phyloP scores from a whole-genome alignment of 495 filamentous ascomycete species.

The Parachaetomium inaequale region DNA sequence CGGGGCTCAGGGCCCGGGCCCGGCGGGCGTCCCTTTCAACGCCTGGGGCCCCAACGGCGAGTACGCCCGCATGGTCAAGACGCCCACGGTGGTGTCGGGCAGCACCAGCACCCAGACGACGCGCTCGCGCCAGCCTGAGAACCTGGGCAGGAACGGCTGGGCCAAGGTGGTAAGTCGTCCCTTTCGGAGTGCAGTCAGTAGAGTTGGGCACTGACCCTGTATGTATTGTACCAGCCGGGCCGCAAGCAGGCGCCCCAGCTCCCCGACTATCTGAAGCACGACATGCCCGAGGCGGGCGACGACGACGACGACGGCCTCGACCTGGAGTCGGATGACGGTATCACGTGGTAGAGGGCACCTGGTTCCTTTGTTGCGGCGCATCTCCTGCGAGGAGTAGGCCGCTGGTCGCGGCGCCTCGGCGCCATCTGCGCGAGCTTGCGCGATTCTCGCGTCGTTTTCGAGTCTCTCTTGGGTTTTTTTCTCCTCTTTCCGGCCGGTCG shows the following conservation, averaged over 20 bases:
- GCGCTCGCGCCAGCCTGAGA: not conserved
- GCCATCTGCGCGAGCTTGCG: not conserved
- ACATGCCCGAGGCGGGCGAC: not conserved
- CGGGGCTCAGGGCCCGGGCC: not conserved
- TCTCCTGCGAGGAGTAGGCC: not conserved
- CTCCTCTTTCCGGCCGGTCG: not conserved
- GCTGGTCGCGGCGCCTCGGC: not conserved
- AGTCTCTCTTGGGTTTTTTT: not conserved
- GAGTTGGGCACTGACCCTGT: not conserved
- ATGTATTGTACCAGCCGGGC: not conserved
- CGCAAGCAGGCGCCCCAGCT: constrained; percentile 16
- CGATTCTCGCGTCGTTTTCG: not conserved
- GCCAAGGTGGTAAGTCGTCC: constrained; percentile 17
- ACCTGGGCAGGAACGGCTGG: constrained; percentile 12
- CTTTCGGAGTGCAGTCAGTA: not conserved
- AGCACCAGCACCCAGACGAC: not conserved
- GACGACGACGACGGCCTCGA: not conserved
- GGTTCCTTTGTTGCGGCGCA: too few relatives aligned
- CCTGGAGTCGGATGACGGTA: not conserved
- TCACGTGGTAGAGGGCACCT: too few relatives aligned
- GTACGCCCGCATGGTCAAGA: constrained; percentile 6
- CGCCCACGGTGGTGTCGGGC: constrained; percentile 5
- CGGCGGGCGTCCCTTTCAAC: constrained; percentile 9
- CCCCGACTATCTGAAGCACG: constrained; percentile 15
- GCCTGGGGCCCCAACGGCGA: constrained; percentile 22